Conservation (phyloP, 306 rosid genomes). For the Castanea crenata region DNA sequence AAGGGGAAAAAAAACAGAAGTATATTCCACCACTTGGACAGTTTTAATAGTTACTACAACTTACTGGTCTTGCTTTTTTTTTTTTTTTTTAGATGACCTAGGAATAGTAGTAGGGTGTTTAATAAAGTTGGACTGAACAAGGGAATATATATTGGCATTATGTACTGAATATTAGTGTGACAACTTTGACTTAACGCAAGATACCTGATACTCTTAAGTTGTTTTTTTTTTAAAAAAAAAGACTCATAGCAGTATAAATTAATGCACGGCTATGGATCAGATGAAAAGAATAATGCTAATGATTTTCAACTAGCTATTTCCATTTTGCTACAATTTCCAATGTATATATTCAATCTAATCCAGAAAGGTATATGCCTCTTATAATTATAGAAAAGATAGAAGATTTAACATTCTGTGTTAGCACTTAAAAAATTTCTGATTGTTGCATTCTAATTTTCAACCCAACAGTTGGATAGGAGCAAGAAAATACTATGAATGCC, state of each 20-base stretch:
- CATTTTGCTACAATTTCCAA: neutral
- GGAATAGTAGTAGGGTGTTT: neutral
- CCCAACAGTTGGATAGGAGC: neutral
- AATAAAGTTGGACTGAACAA: neutral
- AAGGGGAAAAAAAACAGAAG: neutral
- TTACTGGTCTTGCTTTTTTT: no score
- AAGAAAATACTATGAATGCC: neutral
- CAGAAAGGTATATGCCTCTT: neutral
- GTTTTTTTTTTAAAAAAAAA: neutral
- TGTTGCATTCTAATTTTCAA: no score
- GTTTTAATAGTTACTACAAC: neutral
- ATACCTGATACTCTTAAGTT: neutral
- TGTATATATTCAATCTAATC: neutral
- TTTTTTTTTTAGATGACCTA: no score
- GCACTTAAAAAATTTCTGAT: neutral
- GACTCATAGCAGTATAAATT: conserved; percentile 2
- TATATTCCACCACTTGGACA: neutral
- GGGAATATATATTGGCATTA: conserved; percentile 36
- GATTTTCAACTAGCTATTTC: neutral
- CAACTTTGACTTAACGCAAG: conserved; percentile 24
- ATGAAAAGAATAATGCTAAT: neutral
- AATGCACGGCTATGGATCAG: conserved; percentile 23
- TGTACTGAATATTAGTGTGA: conserved; percentile 30
- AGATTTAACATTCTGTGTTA: neutral
- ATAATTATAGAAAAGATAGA: neutral